These are phyloP conservation scores for Erigeron philadelphicus DNA, from an alignment of 140 eudicot genomes.

Conservation along the genomic window DNA sequence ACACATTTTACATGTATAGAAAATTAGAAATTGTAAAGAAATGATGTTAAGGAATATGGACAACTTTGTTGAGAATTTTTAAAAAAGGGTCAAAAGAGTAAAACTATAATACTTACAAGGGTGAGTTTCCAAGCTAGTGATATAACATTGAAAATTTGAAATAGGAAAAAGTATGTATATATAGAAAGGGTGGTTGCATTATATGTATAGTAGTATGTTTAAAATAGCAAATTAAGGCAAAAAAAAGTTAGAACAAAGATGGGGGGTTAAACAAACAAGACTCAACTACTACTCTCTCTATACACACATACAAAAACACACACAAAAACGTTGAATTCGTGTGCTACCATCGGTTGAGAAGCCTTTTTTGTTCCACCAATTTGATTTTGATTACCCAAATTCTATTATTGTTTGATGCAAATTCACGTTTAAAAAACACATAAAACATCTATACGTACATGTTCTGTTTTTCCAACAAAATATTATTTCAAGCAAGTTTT, in stretches of 20 bases:
- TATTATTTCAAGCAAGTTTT: no score
- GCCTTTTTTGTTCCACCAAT: constrained; percentile 26
- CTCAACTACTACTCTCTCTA: constrained; percentile 49
- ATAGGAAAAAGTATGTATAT: constrained; percentile 4
- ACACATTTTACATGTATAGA: no score
- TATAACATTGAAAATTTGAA: constrained; percentile 4
- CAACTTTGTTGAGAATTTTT: not conserved
- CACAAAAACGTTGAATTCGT: constrained; percentile 58
- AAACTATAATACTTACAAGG: constrained; percentile 3
- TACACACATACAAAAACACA: constrained; percentile 18
- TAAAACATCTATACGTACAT: no score
- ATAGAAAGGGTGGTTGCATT: constrained; percentile 22
- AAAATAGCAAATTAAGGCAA: constrained; percentile 22
- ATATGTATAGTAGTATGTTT: constrained; percentile 18
- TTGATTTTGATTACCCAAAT: not conserved
- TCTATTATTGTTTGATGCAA: constrained; percentile 25
- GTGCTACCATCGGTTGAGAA: constrained; percentile 53
- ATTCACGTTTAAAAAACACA: constrained; percentile 16
- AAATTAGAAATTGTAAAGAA: no score
- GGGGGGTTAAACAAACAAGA: constrained; percentile 47
- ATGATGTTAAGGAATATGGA: no score
- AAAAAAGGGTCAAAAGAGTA: constrained; percentile 5
- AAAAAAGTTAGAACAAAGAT: constrained; percentile 34
- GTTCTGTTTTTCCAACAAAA: no score
- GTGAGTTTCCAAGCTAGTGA: not conserved